These are phyloP conservation scores for Aspergillus uvarum DNA, from an alignment of 2,329 filamentous ascomycete genomes.

Conservation along the genomic window DNA sequence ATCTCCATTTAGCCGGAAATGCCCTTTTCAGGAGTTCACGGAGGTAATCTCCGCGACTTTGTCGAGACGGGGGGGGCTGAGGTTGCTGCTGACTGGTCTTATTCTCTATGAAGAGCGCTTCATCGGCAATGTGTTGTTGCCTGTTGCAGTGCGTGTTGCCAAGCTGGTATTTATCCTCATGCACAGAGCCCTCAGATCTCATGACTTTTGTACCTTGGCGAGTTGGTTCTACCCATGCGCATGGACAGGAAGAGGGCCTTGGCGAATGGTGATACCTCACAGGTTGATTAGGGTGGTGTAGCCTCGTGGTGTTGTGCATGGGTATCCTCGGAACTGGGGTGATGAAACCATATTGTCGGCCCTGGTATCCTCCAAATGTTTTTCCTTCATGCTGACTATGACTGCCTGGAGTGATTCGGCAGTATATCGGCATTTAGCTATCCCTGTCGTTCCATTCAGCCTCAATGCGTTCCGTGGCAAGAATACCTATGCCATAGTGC, in stretches of 20 bases:
- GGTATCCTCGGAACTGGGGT: neutral
- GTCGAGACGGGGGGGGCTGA: neutral
- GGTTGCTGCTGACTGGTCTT: neutral
- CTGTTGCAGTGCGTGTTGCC: neutral
- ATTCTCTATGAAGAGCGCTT: neutral
- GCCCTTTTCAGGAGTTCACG: neutral
- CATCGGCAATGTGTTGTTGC: neutral
- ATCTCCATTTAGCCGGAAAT: constrained; percentile 11
- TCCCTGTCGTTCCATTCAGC: too few species aligned
- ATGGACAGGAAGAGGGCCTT: neutral
- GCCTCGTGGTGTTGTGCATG: neutral
- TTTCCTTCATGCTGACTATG: too few species aligned
- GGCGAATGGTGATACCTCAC: neutral
- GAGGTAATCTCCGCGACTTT: constrained; percentile 3
- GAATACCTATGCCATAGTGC: too few species aligned
- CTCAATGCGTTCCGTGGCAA: too few species aligned
- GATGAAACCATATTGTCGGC: neutral
- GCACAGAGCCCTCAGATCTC: neutral
- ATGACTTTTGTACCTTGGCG: neutral
- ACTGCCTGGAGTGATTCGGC: too few species aligned
- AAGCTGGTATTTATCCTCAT: neutral
- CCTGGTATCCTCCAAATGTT: neutral
- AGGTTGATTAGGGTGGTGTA: neutral
- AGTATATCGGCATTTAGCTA: too few species aligned
- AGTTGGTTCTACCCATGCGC: neutral